Evolutionary conservation across 768 basidiomycete species (phyloP).

Genomic region (Sporobolomyces pararoseus): DNA sequence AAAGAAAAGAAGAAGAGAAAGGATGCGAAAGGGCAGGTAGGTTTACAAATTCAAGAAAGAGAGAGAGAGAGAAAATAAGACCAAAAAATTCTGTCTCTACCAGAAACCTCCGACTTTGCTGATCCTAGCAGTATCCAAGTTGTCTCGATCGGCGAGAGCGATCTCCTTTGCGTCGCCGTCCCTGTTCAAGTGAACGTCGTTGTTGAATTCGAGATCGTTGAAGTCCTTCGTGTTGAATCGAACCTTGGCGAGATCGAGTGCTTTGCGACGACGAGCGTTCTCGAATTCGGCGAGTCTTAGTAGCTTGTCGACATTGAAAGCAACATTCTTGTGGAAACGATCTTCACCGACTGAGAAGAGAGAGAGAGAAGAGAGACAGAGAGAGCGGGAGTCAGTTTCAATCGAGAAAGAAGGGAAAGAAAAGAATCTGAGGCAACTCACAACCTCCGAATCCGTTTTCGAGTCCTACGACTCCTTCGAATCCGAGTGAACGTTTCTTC

Average conservation of each 20-base stretch:
- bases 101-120: no score
- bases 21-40: no score
- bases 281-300: slow-evolving; percentile 5
- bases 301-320: neutral
- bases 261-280: neutral
- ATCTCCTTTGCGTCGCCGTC: slow-evolving; percentile 1
- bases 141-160: no score
- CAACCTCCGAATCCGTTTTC: neutral
- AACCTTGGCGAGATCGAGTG: neutral
- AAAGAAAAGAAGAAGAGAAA: no score
- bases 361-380: neutral
- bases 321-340: neutral
- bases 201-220: slow-evolving; percentile 23
- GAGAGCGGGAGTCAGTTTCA: neutral
- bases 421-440: neutral
- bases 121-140: no score
- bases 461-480: neutral
- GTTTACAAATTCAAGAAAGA: no score
- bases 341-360: neutral
- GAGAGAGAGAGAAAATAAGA: no score
- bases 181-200: slow-evolving; percentile 2
- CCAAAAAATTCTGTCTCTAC: no score
- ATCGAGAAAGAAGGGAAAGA: neutral
- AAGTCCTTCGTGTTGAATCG: slow-evolving; percentile 13
- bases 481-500: neutral